Conservation (phyloP, 768 basidiomycete genomes). For the Boletus pseudo-olivaceus region DNA sequence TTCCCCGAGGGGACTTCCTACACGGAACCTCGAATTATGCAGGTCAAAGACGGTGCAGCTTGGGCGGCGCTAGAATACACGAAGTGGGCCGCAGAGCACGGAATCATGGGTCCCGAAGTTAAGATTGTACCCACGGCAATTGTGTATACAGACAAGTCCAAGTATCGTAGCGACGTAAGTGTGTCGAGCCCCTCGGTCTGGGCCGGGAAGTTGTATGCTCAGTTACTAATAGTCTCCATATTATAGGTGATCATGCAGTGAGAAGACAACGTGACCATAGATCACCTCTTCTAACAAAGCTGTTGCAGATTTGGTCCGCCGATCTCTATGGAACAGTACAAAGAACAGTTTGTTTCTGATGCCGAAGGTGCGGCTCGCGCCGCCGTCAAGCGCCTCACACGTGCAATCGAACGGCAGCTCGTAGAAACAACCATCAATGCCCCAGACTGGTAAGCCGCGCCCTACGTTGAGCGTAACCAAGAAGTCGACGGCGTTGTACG, state of each 20-base stretch:
- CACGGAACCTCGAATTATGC: slow-evolving; percentile 90
- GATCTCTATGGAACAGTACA: slow-evolving; percentile 70
- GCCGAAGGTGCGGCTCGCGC: slow-evolving; percentile 65
- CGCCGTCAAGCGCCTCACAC: slow-evolving; percentile 86
- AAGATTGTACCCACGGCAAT: slow-evolving; percentile 81
- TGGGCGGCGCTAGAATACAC: slow-evolving; percentile 95
- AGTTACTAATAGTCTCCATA: slow-evolving; percentile 15
- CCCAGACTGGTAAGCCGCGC: slow-evolving; percentile 75
- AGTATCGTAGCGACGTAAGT: slow-evolving; percentile 87
- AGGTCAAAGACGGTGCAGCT: slow-evolving; percentile 89
- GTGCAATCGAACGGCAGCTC: slow-evolving; percentile 65
- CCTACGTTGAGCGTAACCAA: slow-evolving; percentile 7
- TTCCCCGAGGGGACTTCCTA: slow-evolving; percentile 95
- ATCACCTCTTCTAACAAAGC: slow-evolving; percentile 10
- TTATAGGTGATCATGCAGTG: slow-evolving; percentile 70
- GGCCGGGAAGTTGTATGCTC: background rate
- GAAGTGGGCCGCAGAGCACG: slow-evolving; percentile 66
- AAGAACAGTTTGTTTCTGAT: slow-evolving; percentile 70
- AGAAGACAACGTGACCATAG: slow-evolving; percentile 24
- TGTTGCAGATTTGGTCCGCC: slow-evolving; percentile 72
- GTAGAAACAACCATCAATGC: slow-evolving; percentile 83
- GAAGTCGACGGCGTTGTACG: slow-evolving; percentile 20
- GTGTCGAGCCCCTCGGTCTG: slow-evolving; percentile 25
- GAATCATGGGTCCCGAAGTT: slow-evolving; percentile 43
- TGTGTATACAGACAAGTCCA: slow-evolving; percentile 93